phyloP scores from a whole-genome alignment of 1,284 basidiomycete genomes.

The Cryptococcus sp. region DNA sequence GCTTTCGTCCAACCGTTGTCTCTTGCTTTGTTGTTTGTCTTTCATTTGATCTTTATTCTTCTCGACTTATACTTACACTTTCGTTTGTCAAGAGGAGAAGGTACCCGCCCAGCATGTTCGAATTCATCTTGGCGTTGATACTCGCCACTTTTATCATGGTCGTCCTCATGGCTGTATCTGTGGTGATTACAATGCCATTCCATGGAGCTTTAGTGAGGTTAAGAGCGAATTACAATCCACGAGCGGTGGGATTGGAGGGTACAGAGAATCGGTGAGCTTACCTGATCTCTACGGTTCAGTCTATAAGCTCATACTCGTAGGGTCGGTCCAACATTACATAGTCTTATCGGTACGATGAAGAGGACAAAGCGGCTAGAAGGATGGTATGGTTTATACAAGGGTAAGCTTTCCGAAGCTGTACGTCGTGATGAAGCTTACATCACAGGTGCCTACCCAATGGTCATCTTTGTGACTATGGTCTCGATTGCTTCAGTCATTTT shows the following conservation, averaged over 20 bases:
- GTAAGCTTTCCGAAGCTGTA: constrained; percentile 51
- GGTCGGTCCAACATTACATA: constrained; percentile 47
- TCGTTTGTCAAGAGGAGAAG: too few relatives aligned
- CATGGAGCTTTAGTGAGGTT: constrained; percentile 45
- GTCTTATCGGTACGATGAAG: constrained; percentile 56
- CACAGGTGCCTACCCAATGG: constrained; percentile 60
- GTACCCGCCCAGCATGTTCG: constrained; percentile 30
- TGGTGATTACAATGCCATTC: constrained; percentile 46
- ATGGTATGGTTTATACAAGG: constrained; percentile 75
- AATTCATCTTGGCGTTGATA: constrained; percentile 39
- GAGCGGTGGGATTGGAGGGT: constrained; percentile 68
- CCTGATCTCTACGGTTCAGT: not conserved
- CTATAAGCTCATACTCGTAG: constrained; percentile 14
- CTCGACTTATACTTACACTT: too few relatives aligned
- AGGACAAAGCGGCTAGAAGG: constrained; percentile 78
- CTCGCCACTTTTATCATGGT: constrained; percentile 41
- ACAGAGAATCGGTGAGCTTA: constrained; percentile 32
- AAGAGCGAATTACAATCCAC: constrained; percentile 50
- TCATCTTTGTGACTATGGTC: constrained; percentile 58
- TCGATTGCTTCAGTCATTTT: constrained; percentile 43
- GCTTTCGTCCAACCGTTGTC: too few relatives aligned
- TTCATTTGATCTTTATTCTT: too few relatives aligned
- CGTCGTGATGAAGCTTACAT: not conserved
- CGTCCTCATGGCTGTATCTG: constrained; percentile 33
- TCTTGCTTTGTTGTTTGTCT: too few relatives aligned